Evolutionary conservation across 2,329 filamentous ascomycete genomes (phyloP).

Genomic region (Fusarium verrucosum): DNA sequence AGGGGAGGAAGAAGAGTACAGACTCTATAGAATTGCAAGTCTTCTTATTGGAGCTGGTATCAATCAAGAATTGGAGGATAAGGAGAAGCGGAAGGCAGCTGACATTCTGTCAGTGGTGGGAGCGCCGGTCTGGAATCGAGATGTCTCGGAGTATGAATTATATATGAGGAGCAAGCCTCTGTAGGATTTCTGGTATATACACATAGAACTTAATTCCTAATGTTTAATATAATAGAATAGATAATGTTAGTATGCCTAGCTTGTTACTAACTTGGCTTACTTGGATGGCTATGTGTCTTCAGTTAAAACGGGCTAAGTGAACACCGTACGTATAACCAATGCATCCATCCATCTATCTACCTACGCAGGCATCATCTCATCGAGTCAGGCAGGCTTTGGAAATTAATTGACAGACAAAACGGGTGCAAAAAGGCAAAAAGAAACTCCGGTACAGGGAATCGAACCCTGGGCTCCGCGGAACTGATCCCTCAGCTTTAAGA

Average conservation of each 20-base stretch:
- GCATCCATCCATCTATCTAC: too few species aligned
- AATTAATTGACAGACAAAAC: too few species aligned
- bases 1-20: background rate
- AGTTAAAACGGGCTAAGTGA: background rate
- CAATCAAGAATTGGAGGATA: slow-evolving; percentile 12
- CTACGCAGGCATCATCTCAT: too few species aligned
- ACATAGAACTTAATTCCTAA: background rate
- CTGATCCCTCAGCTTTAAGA: slow-evolving; percentile 11
- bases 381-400: too few species aligned
- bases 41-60: background rate
- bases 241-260: too few species aligned
- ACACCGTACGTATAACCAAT: background rate
- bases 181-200: background rate
- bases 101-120: slow-evolving; percentile 2
- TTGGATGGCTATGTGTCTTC: too few species aligned
- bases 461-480: slow-evolving; percentile 43
- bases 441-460: slow-evolving; percentile 44
- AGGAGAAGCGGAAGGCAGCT: background rate
- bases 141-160: background rate
- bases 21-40: background rate
- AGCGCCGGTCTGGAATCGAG: slow-evolving; percentile 15
- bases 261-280: too few species aligned
- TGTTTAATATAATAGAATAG: background rate
- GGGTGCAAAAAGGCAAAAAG: background rate
- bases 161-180: background rate